Base-by-base conservation (phyloP, 169 alveolate genomes). In the Plasmodium gonderi region DNA sequence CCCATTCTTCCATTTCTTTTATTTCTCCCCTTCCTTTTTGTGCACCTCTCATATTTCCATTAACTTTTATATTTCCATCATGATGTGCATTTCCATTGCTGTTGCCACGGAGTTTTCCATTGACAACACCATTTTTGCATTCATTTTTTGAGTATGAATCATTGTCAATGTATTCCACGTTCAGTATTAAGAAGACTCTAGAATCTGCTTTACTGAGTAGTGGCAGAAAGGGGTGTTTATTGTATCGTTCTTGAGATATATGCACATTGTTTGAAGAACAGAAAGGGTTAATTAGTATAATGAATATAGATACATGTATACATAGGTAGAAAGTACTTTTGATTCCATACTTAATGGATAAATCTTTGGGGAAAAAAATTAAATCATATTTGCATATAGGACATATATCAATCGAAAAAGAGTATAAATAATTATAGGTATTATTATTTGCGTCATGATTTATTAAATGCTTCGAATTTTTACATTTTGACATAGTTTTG, bases 351-450 rank as follows among this genome's bases (percentile, higher is more conserved):
- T 96, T 96, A 42, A 95, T 90, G 26, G 98, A 92, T 20, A 98
- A 92, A 67, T 95, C 96, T 69, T 95, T 95, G 60, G 99, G 99
- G 17, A 99, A 89, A 67, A 96, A 95, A 17, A 99, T 99, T 91
- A 99, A 96, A 91, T 99, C 99, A 94, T 98, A 99, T 91, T 97
- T 98, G 93, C 99, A 98, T 1, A 99, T 97, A 17, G 99, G 99
- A 9, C 99, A 97, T 38, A 99, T 96, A 90, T 98, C 99, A 12
- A 98, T 98, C 44, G 98, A 95, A 85, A 96, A 96, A 3, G 99
- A 97, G 95, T 97, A 98, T 94, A 98, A 98, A 90, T 98, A 96
- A 91, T 96, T 95, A 91, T 96, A 97, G 90, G 97, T 97, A 95
- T 98, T 95, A 95, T 97, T 96, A 92, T 97, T 96, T 68, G 96